Base-by-base conservation (phyloP, 2,329 filamentous ascomycete species). In the Xylaria sp. region DNA sequence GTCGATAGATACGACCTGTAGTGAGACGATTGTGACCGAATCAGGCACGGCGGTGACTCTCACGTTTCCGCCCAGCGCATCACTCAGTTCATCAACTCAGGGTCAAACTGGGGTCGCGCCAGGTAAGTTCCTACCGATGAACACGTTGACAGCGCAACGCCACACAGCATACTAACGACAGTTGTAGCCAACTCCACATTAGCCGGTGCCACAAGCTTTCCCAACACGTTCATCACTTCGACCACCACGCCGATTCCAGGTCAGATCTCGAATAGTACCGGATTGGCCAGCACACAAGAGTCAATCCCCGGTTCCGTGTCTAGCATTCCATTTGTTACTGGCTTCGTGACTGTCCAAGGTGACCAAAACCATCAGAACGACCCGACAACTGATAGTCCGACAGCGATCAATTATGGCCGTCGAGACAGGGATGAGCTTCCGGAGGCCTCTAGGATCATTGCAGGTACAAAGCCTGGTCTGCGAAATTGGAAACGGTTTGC, bases 171-270 rank as follows among this genome's bases (percentile, higher is more conserved):
- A 58, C 68, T 75, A 55, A 73, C 56, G 23, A 36, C 13, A 12
- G 18, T 25, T 57, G 10, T 41, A 74, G 74, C 45, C 55, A 73
- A 73, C 45, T 34, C 64, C 28, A 72, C 70, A 55, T 56, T 63
- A 25, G 56, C 65, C 43, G 34, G 66, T n/a, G 41, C 59, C 20
- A 60, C 50, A 9, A 45, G 60, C 39, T 25, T 55, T 41, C 73
- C 72, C 23, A 76, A 70, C 20, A 77, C 75, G 15, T 74, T 77
- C 66, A 60, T 67, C 55, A 77, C 75, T 0, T 77, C 74, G 41
- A 74, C 63, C 18, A 74, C 68, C 34, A 43, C 69, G 45, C 56
- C 70, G 15, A 34, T 63, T 62, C 58, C 70, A n/a, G 48, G 62
- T 23, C 70, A 66, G 52, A 56, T 34, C 3, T 32, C 53, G 46